These are phyloP conservation scores for Uronychia setigera DNA, from an alignment of 73 alveolate genomes.

Conservation along the genomic window DNA sequence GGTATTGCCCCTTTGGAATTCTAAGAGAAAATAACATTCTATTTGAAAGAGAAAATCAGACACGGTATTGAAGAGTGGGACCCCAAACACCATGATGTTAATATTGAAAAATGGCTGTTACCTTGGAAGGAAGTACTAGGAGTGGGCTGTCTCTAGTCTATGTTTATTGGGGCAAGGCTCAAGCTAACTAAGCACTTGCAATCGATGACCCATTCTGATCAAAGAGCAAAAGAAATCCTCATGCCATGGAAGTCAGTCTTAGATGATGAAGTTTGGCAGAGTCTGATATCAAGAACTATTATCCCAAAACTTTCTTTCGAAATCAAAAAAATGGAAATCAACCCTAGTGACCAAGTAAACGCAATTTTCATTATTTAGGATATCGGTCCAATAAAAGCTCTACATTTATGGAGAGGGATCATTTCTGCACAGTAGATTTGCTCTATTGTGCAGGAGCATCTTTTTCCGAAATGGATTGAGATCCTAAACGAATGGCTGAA, in stretches of 20 bases:
- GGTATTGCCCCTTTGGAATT: background rate
- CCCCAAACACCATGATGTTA: background rate
- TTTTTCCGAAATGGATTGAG: constrained; percentile 13
- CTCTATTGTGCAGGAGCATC: background rate
- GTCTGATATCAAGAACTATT: background rate
- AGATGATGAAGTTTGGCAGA: constrained; percentile 8
- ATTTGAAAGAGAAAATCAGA: background rate
- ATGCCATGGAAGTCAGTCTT: background rate
- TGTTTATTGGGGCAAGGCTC: background rate
- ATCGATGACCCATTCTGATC: background rate
- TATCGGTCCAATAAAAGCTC: constrained; percentile 3
- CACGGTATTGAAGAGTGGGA: background rate
- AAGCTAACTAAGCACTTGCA: background rate
- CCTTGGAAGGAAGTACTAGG: background rate
- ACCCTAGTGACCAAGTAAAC: constrained; percentile 3
- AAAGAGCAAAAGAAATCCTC: background rate
- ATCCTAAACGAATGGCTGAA: background rate
- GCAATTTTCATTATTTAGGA: constrained; percentile 4
- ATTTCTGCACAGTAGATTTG: background rate
- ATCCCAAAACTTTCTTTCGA: constrained; percentile 6
- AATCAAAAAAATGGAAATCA: constrained; percentile 4
- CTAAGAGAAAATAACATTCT: background rate
- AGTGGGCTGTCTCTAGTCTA: background rate
- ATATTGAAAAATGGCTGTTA: background rate
- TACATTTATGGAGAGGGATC: background rate